A percentile compares a stretch with the other conserved stretches of the same genome.
phyloP scores from a whole-genome alignment of 306 rosid genomes.

The Vigna angularis region DNA sequence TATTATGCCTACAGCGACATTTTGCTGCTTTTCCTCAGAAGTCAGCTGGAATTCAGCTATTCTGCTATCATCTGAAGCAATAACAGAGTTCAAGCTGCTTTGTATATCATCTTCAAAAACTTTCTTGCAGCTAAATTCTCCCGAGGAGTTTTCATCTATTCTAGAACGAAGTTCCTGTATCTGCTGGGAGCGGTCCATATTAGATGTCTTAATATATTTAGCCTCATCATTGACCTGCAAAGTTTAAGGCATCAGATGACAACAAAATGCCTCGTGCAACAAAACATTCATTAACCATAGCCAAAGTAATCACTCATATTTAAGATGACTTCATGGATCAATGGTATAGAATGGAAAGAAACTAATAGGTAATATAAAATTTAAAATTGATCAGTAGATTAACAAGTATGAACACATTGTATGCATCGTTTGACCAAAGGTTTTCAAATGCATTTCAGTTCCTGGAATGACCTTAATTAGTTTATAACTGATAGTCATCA shows the following conservation, averaged over 20 bases:
- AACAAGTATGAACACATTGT: slow-evolving; percentile 3
- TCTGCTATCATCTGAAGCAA: slow-evolving; percentile 80
- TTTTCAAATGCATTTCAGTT: slow-evolving; percentile 11
- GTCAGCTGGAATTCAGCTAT: slow-evolving; percentile 86
- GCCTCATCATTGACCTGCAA: slow-evolving; percentile 88
- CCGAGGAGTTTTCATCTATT: slow-evolving; percentile 69
- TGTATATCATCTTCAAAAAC: slow-evolving; percentile 84
- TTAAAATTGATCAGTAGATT: slow-evolving; percentile 8
- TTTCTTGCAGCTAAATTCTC: slow-evolving; percentile 68
- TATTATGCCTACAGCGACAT: slow-evolving; percentile 69
- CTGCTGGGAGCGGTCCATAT: slow-evolving; percentile 76
- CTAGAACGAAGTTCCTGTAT: slow-evolving; percentile 73
- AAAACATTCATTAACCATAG: slow-evolving; percentile 19
- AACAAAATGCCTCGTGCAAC: slow-evolving; percentile 9
- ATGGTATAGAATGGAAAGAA: background rate
- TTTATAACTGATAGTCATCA: background rate
- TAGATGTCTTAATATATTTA: slow-evolving; percentile 68
- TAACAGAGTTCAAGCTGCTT: slow-evolving; percentile 67
- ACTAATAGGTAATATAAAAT: slow-evolving; percentile 21
- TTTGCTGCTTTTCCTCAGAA: slow-evolving; percentile 92
- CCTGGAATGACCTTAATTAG: slow-evolving; percentile 10
- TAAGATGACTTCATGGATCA: background rate
- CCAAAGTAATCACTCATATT: slow-evolving; percentile 1
- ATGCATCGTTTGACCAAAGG: background rate
- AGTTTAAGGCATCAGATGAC: slow-evolving; percentile 33